Conservation (phyloP, 192 early-diverging fungal genomes). For the Coemansia sp. region DNA sequence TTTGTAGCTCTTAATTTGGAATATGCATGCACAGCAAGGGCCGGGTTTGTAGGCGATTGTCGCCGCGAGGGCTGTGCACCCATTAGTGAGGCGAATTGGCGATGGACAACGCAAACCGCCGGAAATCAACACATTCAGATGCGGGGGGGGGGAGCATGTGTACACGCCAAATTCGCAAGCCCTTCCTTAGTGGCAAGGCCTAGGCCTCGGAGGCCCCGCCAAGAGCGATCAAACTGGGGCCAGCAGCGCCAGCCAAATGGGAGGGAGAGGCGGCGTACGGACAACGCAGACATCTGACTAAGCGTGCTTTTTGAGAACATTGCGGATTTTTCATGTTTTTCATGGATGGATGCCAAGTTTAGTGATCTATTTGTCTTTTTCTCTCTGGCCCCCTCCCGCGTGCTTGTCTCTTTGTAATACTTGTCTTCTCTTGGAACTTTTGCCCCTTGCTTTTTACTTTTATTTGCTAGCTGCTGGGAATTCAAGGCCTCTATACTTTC, state of each 20-base stretch:
- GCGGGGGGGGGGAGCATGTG: not conserved
- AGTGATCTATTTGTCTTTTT: not conserved
- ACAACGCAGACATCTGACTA: not conserved
- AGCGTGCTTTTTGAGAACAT: not conserved
- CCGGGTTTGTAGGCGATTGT: not conserved
- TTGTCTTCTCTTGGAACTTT: not conserved
- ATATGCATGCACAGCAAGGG: not conserved
- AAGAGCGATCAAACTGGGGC: not conserved
- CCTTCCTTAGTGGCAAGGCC: not conserved
- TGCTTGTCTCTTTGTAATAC: slow-evolving; percentile 4
- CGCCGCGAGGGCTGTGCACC: not conserved
- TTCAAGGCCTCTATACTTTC: not conserved
- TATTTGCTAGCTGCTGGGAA: not conserved
- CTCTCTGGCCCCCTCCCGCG: not conserved
- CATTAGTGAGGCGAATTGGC: not conserved
- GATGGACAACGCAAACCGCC: not conserved
- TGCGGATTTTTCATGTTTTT: not conserved
- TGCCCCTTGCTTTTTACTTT: not conserved
- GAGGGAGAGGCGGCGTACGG: not conserved
- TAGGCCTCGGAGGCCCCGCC: not conserved
- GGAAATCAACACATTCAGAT: not conserved
- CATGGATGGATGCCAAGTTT: not conserved
- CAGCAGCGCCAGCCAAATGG: not conserved
- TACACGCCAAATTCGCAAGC: not conserved
- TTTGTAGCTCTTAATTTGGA: not conserved